phyloP scores from a whole-genome alignment of 2,329 filamentous ascomycete genomes.

The Colletotrichum endophyticum region DNA sequence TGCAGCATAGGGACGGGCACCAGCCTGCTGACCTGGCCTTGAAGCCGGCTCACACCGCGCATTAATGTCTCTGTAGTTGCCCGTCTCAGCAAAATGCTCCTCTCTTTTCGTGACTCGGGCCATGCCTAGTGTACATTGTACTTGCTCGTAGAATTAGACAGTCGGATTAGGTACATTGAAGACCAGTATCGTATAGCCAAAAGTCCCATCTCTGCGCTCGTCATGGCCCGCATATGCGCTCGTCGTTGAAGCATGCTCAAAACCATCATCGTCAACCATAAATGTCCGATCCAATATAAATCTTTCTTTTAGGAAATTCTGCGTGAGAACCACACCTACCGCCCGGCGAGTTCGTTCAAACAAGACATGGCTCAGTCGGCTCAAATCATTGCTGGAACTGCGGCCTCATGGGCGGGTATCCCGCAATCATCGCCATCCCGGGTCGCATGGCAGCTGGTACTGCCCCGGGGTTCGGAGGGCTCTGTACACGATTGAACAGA shows the following conservation, averaged over 20 bases:
- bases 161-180: constrained; percentile 4
- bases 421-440: constrained; percentile 39
- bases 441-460: constrained; percentile 32
- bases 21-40: neutral
- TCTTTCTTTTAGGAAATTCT: neutral
- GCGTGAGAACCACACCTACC: neutral
- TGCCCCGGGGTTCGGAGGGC: constrained; percentile 30
- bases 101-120: neutral
- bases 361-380: neutral
- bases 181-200: neutral
- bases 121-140: neutral
- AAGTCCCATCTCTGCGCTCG: neutral
- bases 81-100: neutral
- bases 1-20: neutral
- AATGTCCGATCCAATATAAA: neutral
- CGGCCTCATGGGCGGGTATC: constrained; percentile 41
- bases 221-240: constrained; percentile 10
- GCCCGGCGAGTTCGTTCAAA: neutral
- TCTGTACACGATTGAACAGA: constrained; percentile 72
- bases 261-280: neutral
- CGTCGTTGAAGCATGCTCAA: neutral
- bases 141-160: neutral
- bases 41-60: neutral
- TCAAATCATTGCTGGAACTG: constrained; percentile 33
- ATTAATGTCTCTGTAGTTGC: neutral